phyloP scores from a whole-genome alignment of 1,139 yeast genomes.

The Suhomyces chickasaworum region DNA sequence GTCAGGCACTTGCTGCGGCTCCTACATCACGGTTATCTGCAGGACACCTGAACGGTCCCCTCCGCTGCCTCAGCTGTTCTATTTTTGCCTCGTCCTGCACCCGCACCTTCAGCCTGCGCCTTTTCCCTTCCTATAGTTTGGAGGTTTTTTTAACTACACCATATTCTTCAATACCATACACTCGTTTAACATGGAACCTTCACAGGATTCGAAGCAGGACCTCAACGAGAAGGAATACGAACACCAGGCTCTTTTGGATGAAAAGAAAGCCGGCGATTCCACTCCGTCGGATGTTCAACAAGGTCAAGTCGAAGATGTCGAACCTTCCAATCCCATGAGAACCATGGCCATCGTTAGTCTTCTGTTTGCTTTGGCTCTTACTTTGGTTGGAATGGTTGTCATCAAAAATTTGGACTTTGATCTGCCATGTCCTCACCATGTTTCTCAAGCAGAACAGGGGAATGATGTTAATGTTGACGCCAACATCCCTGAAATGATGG shows the following conservation, averaged over 20 bases:
- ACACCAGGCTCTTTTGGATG: conserved; percentile 3
- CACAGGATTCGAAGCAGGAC: conserved; percentile 5
- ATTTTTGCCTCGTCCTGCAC: conserved; percentile 3
- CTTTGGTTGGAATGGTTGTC: not conserved
- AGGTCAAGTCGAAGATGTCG: conserved; percentile 4
- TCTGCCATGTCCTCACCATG: conserved; percentile 3
- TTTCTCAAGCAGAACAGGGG: not conserved
- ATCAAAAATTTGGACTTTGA: conserved; percentile 1
- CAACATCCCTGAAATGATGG: not conserved
- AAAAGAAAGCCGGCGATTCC: not conserved
- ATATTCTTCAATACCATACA: conserved; percentile 5
- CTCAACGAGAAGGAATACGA: not conserved
- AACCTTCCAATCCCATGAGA: not conserved
- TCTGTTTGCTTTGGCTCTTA: not conserved
- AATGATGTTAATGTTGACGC: not conserved
- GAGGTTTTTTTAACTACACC: not conserved
- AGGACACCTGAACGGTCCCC: too few relatives aligned
- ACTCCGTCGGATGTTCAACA: conserved; percentile 1
- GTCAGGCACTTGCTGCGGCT: not conserved
- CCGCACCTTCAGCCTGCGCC: not conserved
- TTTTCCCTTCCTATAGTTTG: not conserved
- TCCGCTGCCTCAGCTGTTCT: not conserved
- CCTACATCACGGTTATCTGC: not conserved
- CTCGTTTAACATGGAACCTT: conserved; percentile 12
- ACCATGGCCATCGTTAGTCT: conserved; percentile 1